Evolutionary conservation across 2,329 filamentous ascomycete genomes (phyloP), one percentile per base, ranked within the genome.

Genomic region (Endothia cerciana): DNA sequence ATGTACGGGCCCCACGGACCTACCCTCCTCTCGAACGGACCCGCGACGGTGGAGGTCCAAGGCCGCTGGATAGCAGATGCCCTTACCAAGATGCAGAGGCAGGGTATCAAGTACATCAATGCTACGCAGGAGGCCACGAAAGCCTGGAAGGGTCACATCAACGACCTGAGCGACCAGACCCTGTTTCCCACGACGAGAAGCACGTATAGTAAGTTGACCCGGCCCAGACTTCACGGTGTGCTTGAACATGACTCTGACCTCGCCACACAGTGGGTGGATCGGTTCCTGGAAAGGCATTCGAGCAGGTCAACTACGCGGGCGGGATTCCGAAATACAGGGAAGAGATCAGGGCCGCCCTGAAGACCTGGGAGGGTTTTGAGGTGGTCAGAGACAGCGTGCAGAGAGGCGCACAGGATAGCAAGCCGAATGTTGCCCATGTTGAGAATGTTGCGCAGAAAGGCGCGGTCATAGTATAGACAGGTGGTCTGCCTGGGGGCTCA

Each of bases 1-100:
- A 75, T 83, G 59, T 88, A 87, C 71, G 85, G 85, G 0, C 77
- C 81, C 0, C 86, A 89, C n/a, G 83, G 78, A 0, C 86, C 86
- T 0, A 87, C 85, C 0, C 79, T 84, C 0, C 75, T 88, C 5
- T 74, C 78, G 71, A 89, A 88, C 69, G 86, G 85, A 0, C 86
- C 87, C 0, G 80, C 81, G 0, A 80, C 77, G 1, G 80, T 83
- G 8, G 83, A 87, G 68, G 71, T 85, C 1, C 86, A 89, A 70
- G 86, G 84, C 2, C 76, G 83, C 0, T 88, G 84, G 84, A 82
- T 88, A 63, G 76, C 78, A 19, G 80, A 84, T 57, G 73, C 74
- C 53, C 83, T 89, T 63, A 74, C 77, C 43, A 79, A 84, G 72
- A 82, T 87, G 69, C 73, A 79, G 69, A 69, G 70, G 1, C 76